Conservation (phyloP, 352 stramenopile genomes). For the Pythium myriotylum region DNA sequence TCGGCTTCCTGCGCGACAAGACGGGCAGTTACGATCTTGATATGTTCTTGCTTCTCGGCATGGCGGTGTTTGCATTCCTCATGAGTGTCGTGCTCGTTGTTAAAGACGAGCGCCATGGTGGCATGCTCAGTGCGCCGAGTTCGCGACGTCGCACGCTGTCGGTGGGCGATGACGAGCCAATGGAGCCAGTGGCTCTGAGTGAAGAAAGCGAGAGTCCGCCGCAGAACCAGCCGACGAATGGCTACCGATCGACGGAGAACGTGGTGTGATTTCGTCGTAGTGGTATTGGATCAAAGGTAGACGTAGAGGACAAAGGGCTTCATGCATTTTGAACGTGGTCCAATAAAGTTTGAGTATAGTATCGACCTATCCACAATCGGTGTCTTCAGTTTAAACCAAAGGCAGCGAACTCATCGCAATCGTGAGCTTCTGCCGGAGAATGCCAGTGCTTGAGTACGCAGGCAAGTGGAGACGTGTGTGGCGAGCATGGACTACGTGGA, state of each 20-base stretch:
- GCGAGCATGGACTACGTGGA: slow-evolving; percentile 32
- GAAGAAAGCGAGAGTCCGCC: slow-evolving; percentile 21
- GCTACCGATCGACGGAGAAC: slow-evolving; percentile 15
- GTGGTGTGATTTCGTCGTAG: too few relatives aligned
- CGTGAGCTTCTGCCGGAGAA: slow-evolving; percentile 61
- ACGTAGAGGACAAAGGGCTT: background rate
- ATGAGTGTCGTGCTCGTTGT: slow-evolving; percentile 67
- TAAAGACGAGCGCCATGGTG: slow-evolving; percentile 59
- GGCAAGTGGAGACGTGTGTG: slow-evolving; percentile 57
- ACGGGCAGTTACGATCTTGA: slow-evolving; percentile 79
- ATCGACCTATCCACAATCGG: too few relatives aligned
- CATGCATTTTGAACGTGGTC: background rate
- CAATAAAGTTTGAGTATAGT: background rate
- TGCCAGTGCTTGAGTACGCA: slow-evolving; percentile 49
- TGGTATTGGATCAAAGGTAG: too few relatives aligned
- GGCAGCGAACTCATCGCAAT: slow-evolving; percentile 52
- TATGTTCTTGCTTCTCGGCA: slow-evolving; percentile 83
- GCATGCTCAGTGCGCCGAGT: slow-evolving; percentile 60
- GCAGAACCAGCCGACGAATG: slow-evolving; percentile 5
- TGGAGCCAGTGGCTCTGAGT: slow-evolving; percentile 41
- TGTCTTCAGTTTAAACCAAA: background rate
- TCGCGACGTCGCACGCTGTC: slow-evolving; percentile 55
- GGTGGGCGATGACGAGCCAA: slow-evolving; percentile 62
- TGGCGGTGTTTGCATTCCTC: slow-evolving; percentile 70
- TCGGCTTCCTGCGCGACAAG: slow-evolving; percentile 83